Base-by-base conservation (phyloP, 2,329 filamentous ascomycete species). In the Ophiostoma pallidulum region DNA sequence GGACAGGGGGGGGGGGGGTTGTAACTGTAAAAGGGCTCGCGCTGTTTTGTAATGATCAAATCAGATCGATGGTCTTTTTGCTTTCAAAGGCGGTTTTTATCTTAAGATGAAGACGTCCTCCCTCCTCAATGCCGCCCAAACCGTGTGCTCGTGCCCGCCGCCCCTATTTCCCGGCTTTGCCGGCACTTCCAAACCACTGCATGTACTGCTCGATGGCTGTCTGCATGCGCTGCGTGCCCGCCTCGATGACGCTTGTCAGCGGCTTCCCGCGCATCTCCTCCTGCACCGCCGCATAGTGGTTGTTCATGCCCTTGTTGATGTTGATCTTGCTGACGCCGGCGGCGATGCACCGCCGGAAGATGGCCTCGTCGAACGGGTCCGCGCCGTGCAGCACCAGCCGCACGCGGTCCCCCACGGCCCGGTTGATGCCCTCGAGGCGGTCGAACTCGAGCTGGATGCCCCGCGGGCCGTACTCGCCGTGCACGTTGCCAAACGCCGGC, bases 401-500 rank as follows among this genome's bases (percentile, higher is more conserved):
- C 37, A 73, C 71, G 16, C 63, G 58, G 53, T 70, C 68, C 44
- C 69, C 68, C 5, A 72, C 70, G 7, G 62, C 62, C 41, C 57
- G 56, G 54, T 68, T 65, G 55, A 74, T 70, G 16, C 56, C 60
- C n/a, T 66, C 59, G 3, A 77, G 63, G 3, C 67, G 59, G 24
- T 66, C 75, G 59, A 77, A 82, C 57, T 84, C 80, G 16, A 84
- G 62, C 59, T 73, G 68, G 20, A 80, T 77, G 0, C 82, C 83
- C 14, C 75, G 65, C 0, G 77, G 73, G 0, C 82, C 82, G 62
- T 88, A 87, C 56, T 80, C 77, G 6, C 84, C 84, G 63, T 88
- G 84, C 38, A 88, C 79, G 57, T 87, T 88, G 4, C 84, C 84
- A 64, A 88, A 86, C 0, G 82, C 82, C 0, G 84, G 84, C 3